Conservation (phyloP, 257 asterid genomes). For the Ajuga chamaepitys region DNA sequence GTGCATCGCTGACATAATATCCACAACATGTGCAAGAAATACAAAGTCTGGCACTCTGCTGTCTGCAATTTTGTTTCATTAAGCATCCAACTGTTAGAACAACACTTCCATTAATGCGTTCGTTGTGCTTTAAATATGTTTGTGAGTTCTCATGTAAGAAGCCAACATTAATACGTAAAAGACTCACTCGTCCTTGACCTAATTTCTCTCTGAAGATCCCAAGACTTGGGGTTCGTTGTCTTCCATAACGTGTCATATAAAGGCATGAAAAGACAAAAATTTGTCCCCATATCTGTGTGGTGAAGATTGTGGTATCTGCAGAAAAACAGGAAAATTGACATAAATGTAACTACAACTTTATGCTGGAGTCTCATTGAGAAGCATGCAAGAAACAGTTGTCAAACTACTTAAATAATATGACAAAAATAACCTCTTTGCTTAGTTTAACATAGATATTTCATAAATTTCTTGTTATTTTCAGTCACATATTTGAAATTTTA, state of each 20-base stretch:
- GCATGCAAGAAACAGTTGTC: too few relatives aligned
- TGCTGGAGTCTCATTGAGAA: too few relatives aligned
- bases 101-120: neutral
- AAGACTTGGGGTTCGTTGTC: slow-evolving; percentile 46
- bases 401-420: too few relatives aligned
- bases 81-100: neutral
- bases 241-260: slow-evolving; percentile 64
- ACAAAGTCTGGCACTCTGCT: slow-evolving; percentile 83
- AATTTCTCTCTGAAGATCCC: slow-evolving; percentile 60
- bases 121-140: too few relatives aligned
- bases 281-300: slow-evolving; percentile 53
- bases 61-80: slow-evolving; percentile 26
- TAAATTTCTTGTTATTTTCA: too few relatives aligned
- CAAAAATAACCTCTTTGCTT: too few relatives aligned
- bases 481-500: too few relatives aligned
- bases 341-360: too few relatives aligned
- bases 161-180: neutral
- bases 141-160: neutral
- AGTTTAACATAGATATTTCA: too few relatives aligned
- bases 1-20: slow-evolving; percentile 69
- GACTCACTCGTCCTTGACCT: slow-evolving; percentile 63
- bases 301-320: slow-evolving; percentile 83
- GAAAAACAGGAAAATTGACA: neutral
- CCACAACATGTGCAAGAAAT: slow-evolving; percentile 85
- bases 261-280: slow-evolving; percentile 96